Percentiles rank a stretch among this genome's conserved stretches.
Conservation (phyloP, 257 asterid species). For the Euphrasia confusa region DNA sequence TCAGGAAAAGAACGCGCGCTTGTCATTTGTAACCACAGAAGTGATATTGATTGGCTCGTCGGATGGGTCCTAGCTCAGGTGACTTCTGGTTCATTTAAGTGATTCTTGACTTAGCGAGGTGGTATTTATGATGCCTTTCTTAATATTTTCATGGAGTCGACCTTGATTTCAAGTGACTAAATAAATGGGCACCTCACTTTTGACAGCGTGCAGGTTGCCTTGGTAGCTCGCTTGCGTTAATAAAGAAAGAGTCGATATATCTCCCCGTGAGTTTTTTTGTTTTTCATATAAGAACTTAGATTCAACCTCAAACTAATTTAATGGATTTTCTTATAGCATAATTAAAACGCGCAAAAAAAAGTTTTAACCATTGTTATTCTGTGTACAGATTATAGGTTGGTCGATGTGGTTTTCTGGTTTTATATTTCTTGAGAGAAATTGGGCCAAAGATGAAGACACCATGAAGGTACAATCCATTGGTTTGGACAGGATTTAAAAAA, state of each 20-base stretch:
- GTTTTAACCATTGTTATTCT: conserved; percentile 4
- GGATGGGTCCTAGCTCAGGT: conserved; percentile 90
- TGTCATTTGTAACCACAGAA: conserved; percentile 64
- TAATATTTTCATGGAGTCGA: too few relatives aligned
- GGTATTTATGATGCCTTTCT: background rate
- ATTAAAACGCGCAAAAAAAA: background rate
- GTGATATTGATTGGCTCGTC: conserved; percentile 85
- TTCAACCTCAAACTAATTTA: conserved; percentile 1
- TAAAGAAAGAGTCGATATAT: conserved; percentile 45
- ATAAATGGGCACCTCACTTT: conserved; percentile 17
- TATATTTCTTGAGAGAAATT: conserved; percentile 60
- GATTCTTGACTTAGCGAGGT: background rate
- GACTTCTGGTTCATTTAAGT: conserved; percentile 18
- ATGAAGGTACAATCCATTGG: conserved; percentile 42
- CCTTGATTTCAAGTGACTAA: background rate
- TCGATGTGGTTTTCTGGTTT: conserved; percentile 76
- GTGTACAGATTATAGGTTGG: conserved; percentile 75
- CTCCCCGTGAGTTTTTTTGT: conserved; percentile 56
- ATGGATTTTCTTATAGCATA: conserved; percentile 8
- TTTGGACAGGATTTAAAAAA: background rate
- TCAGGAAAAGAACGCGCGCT: conserved; percentile 83
- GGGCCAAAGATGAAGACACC: conserved; percentile 68
- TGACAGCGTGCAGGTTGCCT: conserved; percentile 77
- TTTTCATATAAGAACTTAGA: background rate
- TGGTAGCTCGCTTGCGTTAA: conserved; percentile 59